Evolutionary conservation across 345 rosid species (phyloP).

Genomic region (Passiflora organensis): DNA sequence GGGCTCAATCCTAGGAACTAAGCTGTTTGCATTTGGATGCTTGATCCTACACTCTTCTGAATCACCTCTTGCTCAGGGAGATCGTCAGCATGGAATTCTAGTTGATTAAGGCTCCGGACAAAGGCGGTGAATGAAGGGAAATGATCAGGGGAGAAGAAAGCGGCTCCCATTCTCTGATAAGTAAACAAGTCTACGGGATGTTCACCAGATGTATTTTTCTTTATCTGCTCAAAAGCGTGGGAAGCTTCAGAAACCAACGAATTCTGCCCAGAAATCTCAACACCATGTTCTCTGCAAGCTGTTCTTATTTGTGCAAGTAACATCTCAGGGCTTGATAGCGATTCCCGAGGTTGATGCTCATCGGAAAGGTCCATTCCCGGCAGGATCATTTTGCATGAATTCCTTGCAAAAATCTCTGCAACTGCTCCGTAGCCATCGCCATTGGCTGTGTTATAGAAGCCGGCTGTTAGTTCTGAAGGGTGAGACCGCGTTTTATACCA

Average conservation of each 20-base stretch:
- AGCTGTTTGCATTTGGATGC: constrained; percentile 41
- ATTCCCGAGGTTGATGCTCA: constrained; percentile 39
- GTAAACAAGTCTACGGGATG: constrained; percentile 46
- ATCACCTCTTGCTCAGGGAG: constrained; percentile 30
- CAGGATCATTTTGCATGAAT: constrained; percentile 75
- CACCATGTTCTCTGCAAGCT: constrained; percentile 60
- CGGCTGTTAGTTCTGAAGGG: constrained; percentile 75
- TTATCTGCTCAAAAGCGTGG: constrained; percentile 61
- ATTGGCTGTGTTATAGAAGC: constrained; percentile 53
- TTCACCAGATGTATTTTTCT: constrained; percentile 41
- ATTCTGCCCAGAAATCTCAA: constrained; percentile 73
- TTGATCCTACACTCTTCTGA: constrained; percentile 21
- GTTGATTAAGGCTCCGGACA: constrained; percentile 53
- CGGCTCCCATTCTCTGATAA: constrained; percentile 95
- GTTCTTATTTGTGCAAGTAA: constrained; percentile 51
- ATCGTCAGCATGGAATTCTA: constrained; percentile 48
- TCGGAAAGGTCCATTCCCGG: constrained; percentile 86
- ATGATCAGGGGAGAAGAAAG: constrained; percentile 92
- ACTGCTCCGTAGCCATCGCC: constrained; percentile 63
- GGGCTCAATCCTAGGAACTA: constrained; percentile 13
- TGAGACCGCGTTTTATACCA: constrained; percentile 72
- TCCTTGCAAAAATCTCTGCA: constrained; percentile 55
- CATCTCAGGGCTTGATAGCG: constrained; percentile 58
- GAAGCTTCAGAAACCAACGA: constrained; percentile 31
- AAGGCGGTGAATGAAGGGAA: constrained; percentile 70